Evolutionary conservation across 345 rosid species (phyloP), one percentile per base, ranked within the genome.

Genomic region (Brassica nigra): DNA sequence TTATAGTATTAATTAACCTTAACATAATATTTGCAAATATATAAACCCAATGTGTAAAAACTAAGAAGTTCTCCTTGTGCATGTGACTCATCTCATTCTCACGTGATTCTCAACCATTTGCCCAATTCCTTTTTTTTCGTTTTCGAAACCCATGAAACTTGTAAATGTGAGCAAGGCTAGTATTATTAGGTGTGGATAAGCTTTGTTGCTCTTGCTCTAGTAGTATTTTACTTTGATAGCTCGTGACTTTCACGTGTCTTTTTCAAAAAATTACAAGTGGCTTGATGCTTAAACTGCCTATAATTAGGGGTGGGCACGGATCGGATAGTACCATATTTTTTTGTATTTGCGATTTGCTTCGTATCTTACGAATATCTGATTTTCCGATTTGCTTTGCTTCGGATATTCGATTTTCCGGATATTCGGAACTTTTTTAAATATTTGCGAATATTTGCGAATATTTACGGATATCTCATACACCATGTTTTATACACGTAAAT

Each of bases 181-280:
- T 10, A 66, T 44, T 57, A 14, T 47, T 29, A 29, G 5, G 61
- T 33, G 52, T 63, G 59, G 71, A 54, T 64, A 54, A 78, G 34
- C 39, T 14, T 64, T 23, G 27, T 23, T 23, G 27, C 27, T 20
- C 33, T 34, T 64, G 44, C 11, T 78, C 42, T 70, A 34, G 37
- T 34, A 34, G 37, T 34, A 34, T 34, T 62, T 71, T 14, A 62
- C 55, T 52, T 47, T 49, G 70, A 49, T 66, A 20, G 66, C 59
- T 57, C 66, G 81, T 78, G 81, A 71, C 57, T 64, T 28, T 78
- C 66, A 71, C 71, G 33, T 63, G 61, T 64, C 5, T n/a, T 42
- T 31, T 27, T 12, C 0, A 18, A 44, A 52, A 52, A 52, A 4
- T 14, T 52, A 52, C 57, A 52, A 52, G 57, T 47, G 2, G 57